A percentile compares a stretch with the other conserved stretches of the same genome.
phyloP scores from a whole-genome alignment of 208 protist genomes.

The Acanthamoeba sp. region DNA sequence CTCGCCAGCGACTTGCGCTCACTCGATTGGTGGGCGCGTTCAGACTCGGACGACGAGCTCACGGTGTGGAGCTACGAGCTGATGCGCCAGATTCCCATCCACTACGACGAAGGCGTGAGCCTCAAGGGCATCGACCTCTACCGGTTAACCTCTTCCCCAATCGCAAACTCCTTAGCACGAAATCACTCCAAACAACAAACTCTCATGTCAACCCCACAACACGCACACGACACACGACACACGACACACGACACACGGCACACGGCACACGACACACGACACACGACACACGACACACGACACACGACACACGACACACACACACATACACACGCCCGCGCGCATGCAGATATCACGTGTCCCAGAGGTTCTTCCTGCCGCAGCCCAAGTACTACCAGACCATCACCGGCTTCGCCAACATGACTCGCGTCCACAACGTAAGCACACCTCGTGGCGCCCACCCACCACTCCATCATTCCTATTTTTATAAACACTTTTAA shows the following conservation, averaged over 20 bases:
- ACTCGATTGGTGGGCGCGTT: too few species aligned
- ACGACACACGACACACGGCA: too few species aligned
- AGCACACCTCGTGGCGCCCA: too few species aligned
- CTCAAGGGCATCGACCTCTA: constrained; percentile 65
- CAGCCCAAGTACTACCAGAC: constrained; percentile 67
- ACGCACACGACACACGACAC: too few species aligned
- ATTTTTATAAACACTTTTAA: background rate
- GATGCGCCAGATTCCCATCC: constrained; percentile 39
- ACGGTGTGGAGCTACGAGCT: constrained; percentile 52
- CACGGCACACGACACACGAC: too few species aligned
- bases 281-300: too few species aligned
- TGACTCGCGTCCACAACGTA: constrained; percentile 33
- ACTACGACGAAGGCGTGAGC: constrained; percentile 4
- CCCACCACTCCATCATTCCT: background rate
- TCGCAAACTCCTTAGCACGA: too few species aligned
- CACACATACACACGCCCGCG: background rate
- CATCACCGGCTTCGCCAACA: constrained; percentile 68
- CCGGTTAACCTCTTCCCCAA: too few species aligned
- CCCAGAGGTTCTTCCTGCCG: background rate
- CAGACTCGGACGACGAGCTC: background rate
- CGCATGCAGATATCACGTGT: background rate
- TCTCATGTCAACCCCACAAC: too few species aligned
- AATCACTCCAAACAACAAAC: too few species aligned
- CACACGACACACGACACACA: too few species aligned
- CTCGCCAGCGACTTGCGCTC: too few species aligned